A percentile compares a stretch with the other conserved stretches of the same genome.
phyloP scores from a whole-genome alignment of 2,329 filamentous ascomycete genomes.

The Rhynchosporium secalis region DNA sequence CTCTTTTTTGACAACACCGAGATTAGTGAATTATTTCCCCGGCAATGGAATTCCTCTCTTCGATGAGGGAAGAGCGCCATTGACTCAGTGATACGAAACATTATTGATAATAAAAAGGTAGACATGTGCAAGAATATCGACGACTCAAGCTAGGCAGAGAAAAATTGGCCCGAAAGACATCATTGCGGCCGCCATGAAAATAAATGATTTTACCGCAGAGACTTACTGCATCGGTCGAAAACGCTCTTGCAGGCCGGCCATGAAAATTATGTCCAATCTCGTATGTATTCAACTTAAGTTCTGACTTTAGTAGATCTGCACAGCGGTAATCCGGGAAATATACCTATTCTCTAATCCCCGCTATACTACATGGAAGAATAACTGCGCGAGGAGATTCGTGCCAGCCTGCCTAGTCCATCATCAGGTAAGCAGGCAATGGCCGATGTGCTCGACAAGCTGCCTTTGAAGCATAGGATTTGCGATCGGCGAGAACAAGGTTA shows the following conservation, averaged over 20 bases:
- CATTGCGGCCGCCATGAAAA: conserved; percentile 75
- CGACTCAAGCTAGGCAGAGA: conserved; percentile 40
- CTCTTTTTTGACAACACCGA: conserved; percentile 45
- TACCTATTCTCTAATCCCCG: conserved; percentile 59
- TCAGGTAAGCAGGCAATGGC: conserved; percentile 48
- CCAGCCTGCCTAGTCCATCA: conserved; percentile 54
- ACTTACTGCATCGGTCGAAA: conserved; percentile 82
- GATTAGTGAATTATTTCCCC: conserved; percentile 54
- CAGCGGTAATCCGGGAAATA: conserved; percentile 70
- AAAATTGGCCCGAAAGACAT: conserved; percentile 64
- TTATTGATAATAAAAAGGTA: conserved; percentile 58
- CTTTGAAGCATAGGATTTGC: conserved; percentile 73
- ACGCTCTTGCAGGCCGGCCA: conserved; percentile 80
- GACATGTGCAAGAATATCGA: conserved; percentile 64
- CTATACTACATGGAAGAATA: conserved; percentile 62
- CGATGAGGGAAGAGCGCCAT: conserved; percentile 60
- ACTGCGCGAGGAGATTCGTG: conserved; percentile 66
- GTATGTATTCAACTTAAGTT: too few species aligned
- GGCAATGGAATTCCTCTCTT: conserved; percentile 55
- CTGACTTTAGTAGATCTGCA: conserved; percentile 41
- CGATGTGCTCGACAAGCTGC: conserved; percentile 65
- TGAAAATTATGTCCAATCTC: conserved; percentile 57
- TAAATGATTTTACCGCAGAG: conserved; percentile 72
- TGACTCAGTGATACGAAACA: conserved; percentile 58
- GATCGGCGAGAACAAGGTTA: conserved; percentile 76